Percentiles rank a stretch among this genome's conserved stretches.
These are phyloP conservation scores for Aspergillus brunneoviolaceus DNA, from an alignment of 2,329 filamentous ascomycete species.

Conservation along the genomic window DNA sequence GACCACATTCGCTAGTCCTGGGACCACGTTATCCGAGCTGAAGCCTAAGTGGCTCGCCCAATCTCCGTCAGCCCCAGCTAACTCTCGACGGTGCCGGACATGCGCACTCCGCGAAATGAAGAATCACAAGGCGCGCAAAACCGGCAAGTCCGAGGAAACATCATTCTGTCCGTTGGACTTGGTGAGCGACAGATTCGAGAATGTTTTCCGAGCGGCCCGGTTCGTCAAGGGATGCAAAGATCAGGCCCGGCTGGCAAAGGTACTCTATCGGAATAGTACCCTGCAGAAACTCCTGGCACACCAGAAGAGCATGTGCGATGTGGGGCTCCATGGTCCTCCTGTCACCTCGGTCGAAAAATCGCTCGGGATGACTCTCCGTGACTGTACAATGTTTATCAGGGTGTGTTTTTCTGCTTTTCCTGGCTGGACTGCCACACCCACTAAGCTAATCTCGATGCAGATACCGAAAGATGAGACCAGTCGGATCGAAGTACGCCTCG, in stretches of 20 bases:
- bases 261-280: constrained; percentile 36
- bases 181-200: constrained; percentile 48
- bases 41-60: constrained; percentile 84
- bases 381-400: constrained; percentile 73
- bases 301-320: constrained; percentile 35
- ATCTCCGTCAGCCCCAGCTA: constrained; percentile 67
- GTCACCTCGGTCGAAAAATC: constrained; percentile 52
- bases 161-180: constrained; percentile 67
- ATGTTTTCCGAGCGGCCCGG: constrained; percentile 46
- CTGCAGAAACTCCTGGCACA: constrained; percentile 36
- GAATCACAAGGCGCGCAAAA: constrained; percentile 36
- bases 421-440: neutral
- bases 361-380: constrained; percentile 75
- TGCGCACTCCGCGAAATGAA: constrained; percentile 63
- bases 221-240: constrained; percentile 40
- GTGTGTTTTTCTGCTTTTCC: constrained; percentile 39
- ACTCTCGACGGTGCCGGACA: constrained; percentile 68
- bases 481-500: constrained; percentile 56
- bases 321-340: constrained; percentile 37
- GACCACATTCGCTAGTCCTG: constrained; percentile 47
- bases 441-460: constrained; percentile 21
- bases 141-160: constrained; percentile 28
- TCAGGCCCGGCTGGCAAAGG: constrained; percentile 34
- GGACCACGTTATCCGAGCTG: constrained; percentile 62
- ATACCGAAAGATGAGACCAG: constrained; percentile 34